A percentile compares a stretch with the other conserved stretches of the same genome.
phyloP scores from a whole-genome alignment of 2,329 filamentous ascomycete genomes.

The Stagonosporopsis cucurbitacearum region DNA sequence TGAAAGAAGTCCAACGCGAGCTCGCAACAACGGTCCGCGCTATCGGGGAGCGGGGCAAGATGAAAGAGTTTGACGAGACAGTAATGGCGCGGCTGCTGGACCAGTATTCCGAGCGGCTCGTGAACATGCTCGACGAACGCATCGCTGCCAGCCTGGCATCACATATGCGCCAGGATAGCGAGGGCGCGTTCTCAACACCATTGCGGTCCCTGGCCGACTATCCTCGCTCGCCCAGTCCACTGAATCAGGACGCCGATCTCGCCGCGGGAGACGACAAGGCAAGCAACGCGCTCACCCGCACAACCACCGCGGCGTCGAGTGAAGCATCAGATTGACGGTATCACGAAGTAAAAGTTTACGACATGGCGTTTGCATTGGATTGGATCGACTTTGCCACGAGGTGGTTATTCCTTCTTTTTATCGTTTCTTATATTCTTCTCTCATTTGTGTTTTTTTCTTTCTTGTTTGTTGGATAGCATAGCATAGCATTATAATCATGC shows the following conservation, averaged over 20 bases:
- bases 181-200: constrained; percentile 18
- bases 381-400: background rate
- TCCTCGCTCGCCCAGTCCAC: constrained; percentile 6
- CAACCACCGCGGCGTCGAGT: background rate
- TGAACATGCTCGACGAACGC: constrained; percentile 75
- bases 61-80: constrained; percentile 51
- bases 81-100: constrained; percentile 67
- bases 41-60: constrained; percentile 52
- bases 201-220: constrained; percentile 7
- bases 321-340: background rate
- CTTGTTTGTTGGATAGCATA: too few relatives aligned
- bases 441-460: too few relatives aligned
- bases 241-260: background rate
- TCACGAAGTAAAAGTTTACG: background rate
- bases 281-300: background rate
- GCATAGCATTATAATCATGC: too few relatives aligned
- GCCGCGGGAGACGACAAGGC: background rate
- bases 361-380: constrained; percentile 7
- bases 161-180: constrained; percentile 44
- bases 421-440: too few relatives aligned
- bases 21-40: constrained; percentile 56
- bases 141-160: constrained; percentile 55
- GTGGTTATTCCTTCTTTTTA: background rate
- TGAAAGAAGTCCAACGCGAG: constrained; percentile 64
- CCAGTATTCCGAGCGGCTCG: constrained; percentile 75